Base-by-base conservation (phyloP, 495 filamentous ascomycete genomes). In the Penicillium malachiteum region DNA sequence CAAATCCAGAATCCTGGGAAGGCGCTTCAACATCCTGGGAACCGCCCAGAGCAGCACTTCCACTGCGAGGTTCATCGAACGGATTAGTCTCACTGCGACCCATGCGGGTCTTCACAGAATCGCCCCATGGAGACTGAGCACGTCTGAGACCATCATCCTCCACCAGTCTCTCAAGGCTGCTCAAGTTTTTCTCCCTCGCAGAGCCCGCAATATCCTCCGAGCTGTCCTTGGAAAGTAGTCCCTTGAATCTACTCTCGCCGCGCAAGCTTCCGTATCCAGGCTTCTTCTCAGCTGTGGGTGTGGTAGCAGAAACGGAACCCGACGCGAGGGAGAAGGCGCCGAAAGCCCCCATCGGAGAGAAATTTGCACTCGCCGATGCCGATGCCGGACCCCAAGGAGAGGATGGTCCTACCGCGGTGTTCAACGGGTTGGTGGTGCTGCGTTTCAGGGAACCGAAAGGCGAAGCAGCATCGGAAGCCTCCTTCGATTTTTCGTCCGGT, bases 311-410 rank as follows among this genome's bases (percentile, higher is more conserved):
- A n/a, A 13, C 69, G 5, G 68, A 54, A 30, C 61, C 64, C 12
- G 73, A 65, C n/a, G 78, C 80, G 18, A 92, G 67, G 9, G 84
- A 84, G 65, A 96, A 96, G 54, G 81, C 92, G 10, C 92, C 90
- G 72, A 96, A 96, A n/a, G 87, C 83, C 26, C 91, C 90, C 77
- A 93, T 89, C 5, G 84, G 84, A 4, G 87, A 80, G 55, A 90
- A 81, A 34, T 74, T 77, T 55, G 78, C 75, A 68, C 71, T 84
- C 44, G 78, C 78, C 8, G 87, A 79, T 16, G 83, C 72, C 13
- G 76, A 68, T 41, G 43, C 43, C 21, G 43, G 43, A 13, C 67
- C 69, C 92, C 92, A 96, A 1, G 90, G 85, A 11, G 89, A 92
- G 40, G 78, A 69, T 10, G 78, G 75, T 38, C 76, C 84, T 17